These are phyloP conservation scores for Brachypodium distachyon DNA, from an alignment of 202 grass and related monocot genomes.

Conservation along the genomic window DNA sequence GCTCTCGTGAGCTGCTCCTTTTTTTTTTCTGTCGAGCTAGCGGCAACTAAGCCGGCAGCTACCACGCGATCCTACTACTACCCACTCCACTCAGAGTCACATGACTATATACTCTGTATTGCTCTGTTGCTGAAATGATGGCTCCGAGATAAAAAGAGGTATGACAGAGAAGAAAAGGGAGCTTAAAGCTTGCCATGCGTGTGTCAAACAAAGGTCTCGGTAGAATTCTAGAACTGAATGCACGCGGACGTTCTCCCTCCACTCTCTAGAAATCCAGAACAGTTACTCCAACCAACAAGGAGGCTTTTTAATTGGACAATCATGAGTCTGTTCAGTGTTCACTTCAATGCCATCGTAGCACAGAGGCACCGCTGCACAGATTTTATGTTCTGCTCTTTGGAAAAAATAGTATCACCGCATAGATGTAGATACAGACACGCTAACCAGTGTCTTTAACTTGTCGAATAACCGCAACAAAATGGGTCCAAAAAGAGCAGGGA, in stretches of 20 bases:
- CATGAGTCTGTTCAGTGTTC: too few species aligned
- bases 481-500: too few species aligned
- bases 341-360: too few species aligned
- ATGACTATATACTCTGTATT: too few species aligned
- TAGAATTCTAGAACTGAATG: neutral
- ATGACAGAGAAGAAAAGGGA: neutral
- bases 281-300: too few species aligned
- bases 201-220: neutral
- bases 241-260: too few species aligned
- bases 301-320: too few species aligned
- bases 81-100: neutral
- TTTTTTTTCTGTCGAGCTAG: neutral
- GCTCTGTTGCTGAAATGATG: neutral
- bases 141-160: neutral
- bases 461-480: neutral
- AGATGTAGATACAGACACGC: neutral
- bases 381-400: neutral
- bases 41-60: neutral
- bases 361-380: neutral
- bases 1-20: neutral
- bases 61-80: neutral
- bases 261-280: too few species aligned
- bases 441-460: neutral
- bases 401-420: neutral
- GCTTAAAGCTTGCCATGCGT: neutral